A percentile compares a stretch with the other conserved stretches of the same genome.
Conservation (phyloP, 441 rosid genomes). For the Jatropha podagrica region DNA sequence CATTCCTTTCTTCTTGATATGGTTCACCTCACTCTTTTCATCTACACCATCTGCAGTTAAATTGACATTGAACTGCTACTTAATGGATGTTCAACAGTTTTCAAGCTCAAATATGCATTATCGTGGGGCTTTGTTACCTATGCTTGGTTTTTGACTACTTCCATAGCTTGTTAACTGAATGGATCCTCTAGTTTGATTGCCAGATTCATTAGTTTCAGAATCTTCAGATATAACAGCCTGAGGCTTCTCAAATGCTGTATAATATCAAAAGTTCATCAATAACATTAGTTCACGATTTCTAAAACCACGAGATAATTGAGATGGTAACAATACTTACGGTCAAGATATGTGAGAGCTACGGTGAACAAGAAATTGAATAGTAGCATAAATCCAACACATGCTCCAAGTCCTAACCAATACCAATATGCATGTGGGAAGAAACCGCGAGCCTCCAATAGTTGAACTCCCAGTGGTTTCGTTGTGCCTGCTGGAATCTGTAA, state of each 20-base stretch:
- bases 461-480: constrained; percentile 43
- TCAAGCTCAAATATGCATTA: not conserved
- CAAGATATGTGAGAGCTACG: constrained; percentile 48
- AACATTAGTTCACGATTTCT: not conserved
- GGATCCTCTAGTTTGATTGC: not conserved
- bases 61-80: not conserved
- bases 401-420: constrained; percentile 74
- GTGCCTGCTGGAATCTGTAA: constrained; percentile 32
- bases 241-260: constrained; percentile 63
- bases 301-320: not conserved
- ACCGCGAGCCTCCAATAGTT: constrained; percentile 50
- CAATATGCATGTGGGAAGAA: constrained; percentile 43
- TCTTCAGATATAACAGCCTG: constrained; percentile 54
- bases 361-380: constrained; percentile 48
- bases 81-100: not conserved
- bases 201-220: constrained; percentile 26
- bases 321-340: constrained; percentile 44
- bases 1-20: constrained; percentile 61
- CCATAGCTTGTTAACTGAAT: constrained; percentile 3
- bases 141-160: constrained; percentile 8
- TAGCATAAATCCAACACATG: constrained; percentile 42
- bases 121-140: constrained; percentile 1
- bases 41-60: constrained; percentile 5
- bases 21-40: constrained; percentile 3
- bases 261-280: not conserved